A percentile compares a stretch with the other conserved stretches of the same genome.
These are phyloP conservation scores for Alternaria triticina DNA, from an alignment of 2,329 filamentous ascomycete genomes.

Conservation along the genomic window DNA sequence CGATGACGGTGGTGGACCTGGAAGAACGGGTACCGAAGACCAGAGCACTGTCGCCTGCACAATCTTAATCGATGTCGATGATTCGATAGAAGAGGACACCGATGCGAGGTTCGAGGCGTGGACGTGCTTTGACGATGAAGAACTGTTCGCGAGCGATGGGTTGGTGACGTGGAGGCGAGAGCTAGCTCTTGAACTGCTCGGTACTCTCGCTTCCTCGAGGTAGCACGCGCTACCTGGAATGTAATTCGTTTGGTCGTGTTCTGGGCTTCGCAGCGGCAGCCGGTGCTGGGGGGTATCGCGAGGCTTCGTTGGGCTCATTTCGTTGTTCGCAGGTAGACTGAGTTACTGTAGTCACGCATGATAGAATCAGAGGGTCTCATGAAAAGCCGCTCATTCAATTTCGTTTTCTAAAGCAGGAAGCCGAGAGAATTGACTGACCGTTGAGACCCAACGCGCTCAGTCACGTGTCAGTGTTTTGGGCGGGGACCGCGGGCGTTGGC, in stretches of 20 bases:
- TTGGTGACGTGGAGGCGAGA: neutral
- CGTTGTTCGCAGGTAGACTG: no score
- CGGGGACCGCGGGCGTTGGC: no score
- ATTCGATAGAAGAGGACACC: neutral
- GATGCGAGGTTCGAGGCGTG: neutral
- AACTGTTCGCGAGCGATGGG: neutral
- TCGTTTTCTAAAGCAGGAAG: no score
- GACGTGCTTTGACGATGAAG: neutral
- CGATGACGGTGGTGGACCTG: neutral
- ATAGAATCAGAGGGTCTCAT: no score
- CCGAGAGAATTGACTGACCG: no score
- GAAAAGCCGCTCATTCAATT: no score
- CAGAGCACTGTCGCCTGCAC: neutral
- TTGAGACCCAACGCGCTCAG: no score
- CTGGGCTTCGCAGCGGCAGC: neutral
- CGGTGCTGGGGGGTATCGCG: neutral
- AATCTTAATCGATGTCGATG: neutral
- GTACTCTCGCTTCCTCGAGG: neutral
- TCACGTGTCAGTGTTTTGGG: no score
- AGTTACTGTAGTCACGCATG: no score
- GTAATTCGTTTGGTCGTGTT: fast-evolving
- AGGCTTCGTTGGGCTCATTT: neutral
- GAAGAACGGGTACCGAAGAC: neutral
- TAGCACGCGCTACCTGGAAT: neutral
- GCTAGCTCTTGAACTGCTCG: no score